phyloP scores from a whole-genome alignment of 164 flowering plant species.

The Pachysandra terminalis region DNA sequence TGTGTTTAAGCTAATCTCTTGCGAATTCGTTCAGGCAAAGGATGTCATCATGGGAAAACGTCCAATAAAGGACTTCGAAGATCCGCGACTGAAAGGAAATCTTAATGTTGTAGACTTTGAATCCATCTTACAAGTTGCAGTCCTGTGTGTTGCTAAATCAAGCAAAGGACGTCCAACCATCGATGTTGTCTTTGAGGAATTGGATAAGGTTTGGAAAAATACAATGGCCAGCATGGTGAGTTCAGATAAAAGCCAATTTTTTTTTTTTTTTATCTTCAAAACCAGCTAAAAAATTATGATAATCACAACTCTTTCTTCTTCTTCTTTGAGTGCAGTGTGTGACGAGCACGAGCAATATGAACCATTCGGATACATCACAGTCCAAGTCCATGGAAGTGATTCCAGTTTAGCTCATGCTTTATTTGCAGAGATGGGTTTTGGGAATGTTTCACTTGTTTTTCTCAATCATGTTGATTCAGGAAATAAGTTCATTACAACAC shows the following conservation, averaged over 20 bases:
- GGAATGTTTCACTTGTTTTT: too few relatives aligned
- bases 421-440: too few relatives aligned
- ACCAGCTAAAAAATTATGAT: background rate
- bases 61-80: constrained; percentile 54
- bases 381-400: too few relatives aligned
- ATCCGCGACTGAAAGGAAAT: constrained; percentile 45
- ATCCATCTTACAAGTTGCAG: constrained; percentile 56
- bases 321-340: background rate
- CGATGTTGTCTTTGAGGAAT: constrained; percentile 40
- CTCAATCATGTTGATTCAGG: too few relatives aligned
- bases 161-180: constrained; percentile 67
- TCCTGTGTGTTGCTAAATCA: constrained; percentile 61
- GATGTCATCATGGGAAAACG: constrained; percentile 53
- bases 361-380: too few relatives aligned
- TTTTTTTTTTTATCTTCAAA: background rate
- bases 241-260: background rate
- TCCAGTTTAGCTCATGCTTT: too few relatives aligned
- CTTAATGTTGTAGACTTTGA: constrained; percentile 41
- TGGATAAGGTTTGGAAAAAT: constrained; percentile 57
- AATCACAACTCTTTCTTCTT: background rate
- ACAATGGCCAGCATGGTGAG: constrained; percentile 30
- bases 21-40: constrained; percentile 46
- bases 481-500: too few relatives aligned
- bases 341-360: too few relatives aligned
- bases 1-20: too few relatives aligned